A percentile compares a stretch with the other conserved stretches of the same genome.
Conservation (phyloP, 2,329 filamentous ascomycete species). For the Tolypocladium ovalisporum region DNA sequence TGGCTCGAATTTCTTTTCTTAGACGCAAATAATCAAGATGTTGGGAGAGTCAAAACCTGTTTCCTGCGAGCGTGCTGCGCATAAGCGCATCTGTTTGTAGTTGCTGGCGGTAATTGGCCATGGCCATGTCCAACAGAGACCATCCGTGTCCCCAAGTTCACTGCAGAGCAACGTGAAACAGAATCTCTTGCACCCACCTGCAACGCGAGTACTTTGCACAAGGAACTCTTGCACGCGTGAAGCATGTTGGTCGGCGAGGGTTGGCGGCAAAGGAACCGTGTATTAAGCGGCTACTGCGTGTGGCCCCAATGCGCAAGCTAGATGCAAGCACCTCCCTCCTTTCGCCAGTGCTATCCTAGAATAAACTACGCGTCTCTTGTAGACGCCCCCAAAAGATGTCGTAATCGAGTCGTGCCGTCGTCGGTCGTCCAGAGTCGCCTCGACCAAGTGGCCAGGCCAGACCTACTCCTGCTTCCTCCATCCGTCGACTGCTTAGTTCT, state of each 20-base stretch:
- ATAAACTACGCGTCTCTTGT: slow-evolving; percentile 1
- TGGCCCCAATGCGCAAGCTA: slow-evolving; percentile 6
- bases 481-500: slow-evolving; percentile 14
- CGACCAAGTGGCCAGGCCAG: not conserved
- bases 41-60: not conserved
- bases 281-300: not conserved
- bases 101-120: not conserved
- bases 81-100: too few species aligned
- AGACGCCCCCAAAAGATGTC: not conserved
- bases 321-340: slow-evolving; percentile 12
- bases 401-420: not conserved
- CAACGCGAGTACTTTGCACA: too few species aligned
- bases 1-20: slow-evolving; percentile 37
- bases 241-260: not conserved
- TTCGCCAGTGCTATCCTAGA: slow-evolving; percentile 16
- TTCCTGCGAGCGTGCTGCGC: not conserved
- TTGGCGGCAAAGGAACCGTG: not conserved
- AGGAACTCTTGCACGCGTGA: not conserved
- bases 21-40: not conserved
- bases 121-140: not conserved
- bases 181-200: not conserved
- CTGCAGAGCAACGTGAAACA: not conserved
- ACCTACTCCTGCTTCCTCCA: not conserved
- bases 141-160: too few species aligned
- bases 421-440: not conserved